Conservation (phyloP, 2,329 filamentous ascomycete genomes). For the Fusarium euwallaceae region DNA sequence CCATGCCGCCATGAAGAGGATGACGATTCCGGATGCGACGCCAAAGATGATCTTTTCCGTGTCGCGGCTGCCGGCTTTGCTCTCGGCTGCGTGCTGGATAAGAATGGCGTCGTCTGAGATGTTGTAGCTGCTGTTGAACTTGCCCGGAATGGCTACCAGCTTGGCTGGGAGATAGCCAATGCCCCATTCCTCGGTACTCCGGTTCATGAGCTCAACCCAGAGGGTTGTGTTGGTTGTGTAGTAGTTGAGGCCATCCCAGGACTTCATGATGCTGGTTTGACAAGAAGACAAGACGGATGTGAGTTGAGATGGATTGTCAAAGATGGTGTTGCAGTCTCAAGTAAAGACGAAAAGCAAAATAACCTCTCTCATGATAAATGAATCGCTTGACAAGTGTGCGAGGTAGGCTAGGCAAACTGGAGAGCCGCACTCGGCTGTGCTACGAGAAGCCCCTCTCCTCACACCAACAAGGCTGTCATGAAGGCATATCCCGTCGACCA, state of each 20-base stretch:
- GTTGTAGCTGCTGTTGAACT: conserved; percentile 12
- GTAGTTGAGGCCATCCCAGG: conserved; percentile 20
- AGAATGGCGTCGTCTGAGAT: conserved; percentile 12
- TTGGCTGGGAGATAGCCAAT: conserved; percentile 21
- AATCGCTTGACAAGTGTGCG: not conserved
- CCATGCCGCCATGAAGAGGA: conserved; percentile 10
- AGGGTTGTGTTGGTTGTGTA: conserved; percentile 12
- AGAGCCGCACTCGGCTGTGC: conserved; percentile 1
- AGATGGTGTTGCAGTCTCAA: not conserved
- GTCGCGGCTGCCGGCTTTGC: not conserved
- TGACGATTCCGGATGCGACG: conserved; percentile 12
- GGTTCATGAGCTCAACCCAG: conserved; percentile 29
- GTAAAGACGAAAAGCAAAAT: not conserved
- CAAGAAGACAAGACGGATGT: not conserved
- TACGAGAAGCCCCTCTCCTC: not conserved
- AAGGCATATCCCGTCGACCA: conserved; percentile 3
- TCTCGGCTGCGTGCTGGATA: conserved; percentile 12
- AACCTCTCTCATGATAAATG: not conserved
- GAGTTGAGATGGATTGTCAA: not conserved
- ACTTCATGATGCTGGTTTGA: conserved; percentile 13
- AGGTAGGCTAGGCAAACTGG: not conserved
- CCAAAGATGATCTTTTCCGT: conserved; percentile 15
- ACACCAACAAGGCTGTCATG: conserved; percentile 1
- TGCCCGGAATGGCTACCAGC: conserved; percentile 14
- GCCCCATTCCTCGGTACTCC: conserved; percentile 25